Conservation (phyloP, 228 moss, liverwort and hornwort genomes). For the Sphagnum magellanicum region DNA sequence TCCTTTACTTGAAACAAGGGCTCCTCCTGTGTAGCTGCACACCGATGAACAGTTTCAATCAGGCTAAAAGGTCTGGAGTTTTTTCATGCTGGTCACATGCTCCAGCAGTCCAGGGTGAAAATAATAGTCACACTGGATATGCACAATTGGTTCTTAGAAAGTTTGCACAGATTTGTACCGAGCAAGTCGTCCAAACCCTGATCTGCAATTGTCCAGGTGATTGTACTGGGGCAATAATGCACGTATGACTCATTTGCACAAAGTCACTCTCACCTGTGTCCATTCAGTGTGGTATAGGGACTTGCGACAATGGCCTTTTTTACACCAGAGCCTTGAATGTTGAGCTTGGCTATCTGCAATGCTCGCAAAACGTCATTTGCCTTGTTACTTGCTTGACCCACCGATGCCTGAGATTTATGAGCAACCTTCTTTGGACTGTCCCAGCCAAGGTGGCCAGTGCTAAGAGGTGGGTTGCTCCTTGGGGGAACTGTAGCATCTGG, state of each 20-base stretch:
- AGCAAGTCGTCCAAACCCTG: neutral
- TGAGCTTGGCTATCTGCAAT: conserved; percentile 43
- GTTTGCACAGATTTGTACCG: neutral
- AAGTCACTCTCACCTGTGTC: conserved; percentile 20
- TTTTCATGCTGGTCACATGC: neutral
- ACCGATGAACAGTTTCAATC: neutral
- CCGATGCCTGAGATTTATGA: conserved; percentile 16
- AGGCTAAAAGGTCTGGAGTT: neutral
- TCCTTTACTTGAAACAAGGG: neutral
- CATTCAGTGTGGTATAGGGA: conserved; percentile 5
- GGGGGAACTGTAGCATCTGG: conserved; percentile 12
- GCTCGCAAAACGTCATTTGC: conserved; percentile 46
- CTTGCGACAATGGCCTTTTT: neutral
- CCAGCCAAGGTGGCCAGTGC: conserved; percentile 50
- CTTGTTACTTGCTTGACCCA: conserved; percentile 23
- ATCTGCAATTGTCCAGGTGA: neutral
- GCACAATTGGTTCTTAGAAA: neutral
- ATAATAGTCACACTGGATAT: too few species aligned
- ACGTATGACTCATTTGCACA: neutral
- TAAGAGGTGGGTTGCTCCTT: conserved; percentile 21
- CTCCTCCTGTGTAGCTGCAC: neutral
- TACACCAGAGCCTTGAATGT: conserved; percentile 32
- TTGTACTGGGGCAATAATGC: too few species aligned
- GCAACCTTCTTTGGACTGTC: conserved; percentile 34
- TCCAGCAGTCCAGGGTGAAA: neutral